A percentile compares a stretch with the other conserved stretches of the same genome.
Evolutionary conservation across 2,329 filamentous ascomycete genomes (phyloP).

Genomic region (Cordyceps javanica): DNA sequence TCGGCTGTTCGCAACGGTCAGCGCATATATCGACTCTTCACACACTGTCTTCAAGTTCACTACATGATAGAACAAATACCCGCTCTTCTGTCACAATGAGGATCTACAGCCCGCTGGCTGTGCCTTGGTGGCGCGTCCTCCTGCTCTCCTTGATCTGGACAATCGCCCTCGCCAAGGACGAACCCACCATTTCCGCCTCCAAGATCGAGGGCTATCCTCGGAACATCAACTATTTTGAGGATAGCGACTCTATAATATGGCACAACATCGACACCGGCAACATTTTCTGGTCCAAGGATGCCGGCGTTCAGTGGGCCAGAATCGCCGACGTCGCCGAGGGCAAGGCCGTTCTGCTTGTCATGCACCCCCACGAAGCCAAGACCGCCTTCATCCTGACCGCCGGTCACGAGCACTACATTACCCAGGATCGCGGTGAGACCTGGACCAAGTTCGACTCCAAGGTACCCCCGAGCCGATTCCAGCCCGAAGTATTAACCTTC

Average conservation of each 20-base stretch:
- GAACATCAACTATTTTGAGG: conserved; percentile 83
- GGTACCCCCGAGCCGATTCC: conserved; percentile 48
- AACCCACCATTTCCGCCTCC: conserved; percentile 59
- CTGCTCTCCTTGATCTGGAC: conserved; percentile 42
- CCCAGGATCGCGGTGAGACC: conserved; percentile 71
- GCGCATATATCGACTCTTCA: background rate
- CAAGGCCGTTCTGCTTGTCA: conserved; percentile 55
- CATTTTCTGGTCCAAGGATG: conserved; percentile 74
- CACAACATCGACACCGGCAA: conserved; percentile 58
- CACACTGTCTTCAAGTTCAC: background rate
- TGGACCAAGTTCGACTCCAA: conserved; percentile 71
- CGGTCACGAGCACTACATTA: conserved; percentile 70
- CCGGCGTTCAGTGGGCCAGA: conserved; percentile 68
- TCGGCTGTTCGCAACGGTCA: background rate
- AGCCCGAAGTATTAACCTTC: conserved; percentile 57
- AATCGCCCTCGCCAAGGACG: conserved; percentile 48
- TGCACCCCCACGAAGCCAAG: conserved; percentile 72
- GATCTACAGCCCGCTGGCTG: conserved; percentile 39
- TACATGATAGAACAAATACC: conserved; percentile 35
- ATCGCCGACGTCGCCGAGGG: conserved; percentile 60
- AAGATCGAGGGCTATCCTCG: conserved; percentile 60
- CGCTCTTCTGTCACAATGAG: conserved; percentile 45
- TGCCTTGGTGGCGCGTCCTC: conserved; percentile 43
- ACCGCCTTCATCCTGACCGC: conserved; percentile 76
- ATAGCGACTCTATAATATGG: conserved; percentile 75